Evolutionary conservation across 2,329 filamentous ascomycete species (phyloP).

Genomic region (Cladosporium colombiae): DNA sequence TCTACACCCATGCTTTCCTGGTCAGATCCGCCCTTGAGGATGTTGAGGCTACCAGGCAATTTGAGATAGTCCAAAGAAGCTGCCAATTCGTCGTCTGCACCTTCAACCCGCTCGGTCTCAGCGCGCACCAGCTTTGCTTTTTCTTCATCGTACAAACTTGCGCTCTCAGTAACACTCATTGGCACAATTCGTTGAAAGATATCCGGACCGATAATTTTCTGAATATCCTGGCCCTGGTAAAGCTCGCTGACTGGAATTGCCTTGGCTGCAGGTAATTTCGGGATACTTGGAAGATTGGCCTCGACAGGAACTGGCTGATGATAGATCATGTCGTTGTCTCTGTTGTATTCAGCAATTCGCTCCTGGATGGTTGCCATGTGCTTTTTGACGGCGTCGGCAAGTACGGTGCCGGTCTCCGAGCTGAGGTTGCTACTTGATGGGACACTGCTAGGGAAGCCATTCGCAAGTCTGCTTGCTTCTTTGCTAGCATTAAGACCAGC

Average conservation of each 20-base stretch:
- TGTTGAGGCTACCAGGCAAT: constrained; percentile 74
- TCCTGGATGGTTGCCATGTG: constrained; percentile 80
- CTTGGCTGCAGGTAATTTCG: constrained; percentile 92
- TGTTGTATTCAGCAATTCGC: constrained; percentile 72
- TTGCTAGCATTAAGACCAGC: constrained; percentile 76
- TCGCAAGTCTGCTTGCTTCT: constrained; percentile 75
- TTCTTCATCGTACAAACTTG: constrained; percentile 96
- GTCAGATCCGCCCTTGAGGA: constrained; percentile 89
- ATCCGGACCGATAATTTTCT: constrained; percentile 93
- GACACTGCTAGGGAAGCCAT: constrained; percentile 76
- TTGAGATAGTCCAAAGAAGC: constrained; percentile 92
- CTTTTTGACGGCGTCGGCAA: constrained; percentile 81
- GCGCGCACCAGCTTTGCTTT: constrained; percentile 94
- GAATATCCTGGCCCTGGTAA: constrained; percentile 95
- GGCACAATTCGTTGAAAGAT: constrained; percentile 97
- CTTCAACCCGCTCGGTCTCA: constrained; percentile 89
- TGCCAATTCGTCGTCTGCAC: constrained; percentile 92
- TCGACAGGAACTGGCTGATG: constrained; percentile 89
- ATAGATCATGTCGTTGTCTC: constrained; percentile 98
- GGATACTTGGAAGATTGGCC: constrained; percentile 75
- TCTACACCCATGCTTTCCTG: constrained; percentile 81
- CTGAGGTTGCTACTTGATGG: constrained; percentile 80
- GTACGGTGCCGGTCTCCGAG: constrained; percentile 71
- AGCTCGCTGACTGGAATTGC: constrained; percentile 95
- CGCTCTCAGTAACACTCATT: constrained; percentile 92